Evolutionary conservation across 805 yeast species (phyloP).

Genomic region (Lipomyces sp.): DNA sequence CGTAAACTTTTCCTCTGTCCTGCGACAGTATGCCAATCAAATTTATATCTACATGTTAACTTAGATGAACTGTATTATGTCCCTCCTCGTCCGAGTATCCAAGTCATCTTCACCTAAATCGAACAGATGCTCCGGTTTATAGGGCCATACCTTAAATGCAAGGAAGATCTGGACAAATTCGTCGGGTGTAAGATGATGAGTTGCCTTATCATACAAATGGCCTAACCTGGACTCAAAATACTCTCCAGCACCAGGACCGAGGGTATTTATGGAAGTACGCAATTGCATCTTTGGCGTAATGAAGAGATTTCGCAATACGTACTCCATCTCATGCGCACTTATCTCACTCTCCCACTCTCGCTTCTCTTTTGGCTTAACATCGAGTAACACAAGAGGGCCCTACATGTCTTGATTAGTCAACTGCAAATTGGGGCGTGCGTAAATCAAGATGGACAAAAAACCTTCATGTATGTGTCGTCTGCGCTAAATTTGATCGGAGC

Average conservation of each 20-base stretch:
- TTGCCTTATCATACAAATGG: conserved; percentile 52
- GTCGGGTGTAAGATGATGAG: conserved; percentile 56
- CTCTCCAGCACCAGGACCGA: conserved; percentile 79
- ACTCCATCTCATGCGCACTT: conserved; percentile 64
- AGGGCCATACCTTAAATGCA: conserved; percentile 77
- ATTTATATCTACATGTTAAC: neutral
- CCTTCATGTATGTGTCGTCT: conserved; percentile 28
- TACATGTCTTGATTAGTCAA: neutral
- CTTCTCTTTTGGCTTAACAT: conserved; percentile 55
- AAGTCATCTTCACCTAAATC: conserved; percentile 49
- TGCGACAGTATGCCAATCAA: neutral
- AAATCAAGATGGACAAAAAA: neutral
- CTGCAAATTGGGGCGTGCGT: neutral
- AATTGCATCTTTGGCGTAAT: conserved; percentile 54
- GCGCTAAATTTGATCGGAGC: conserved; percentile 24
- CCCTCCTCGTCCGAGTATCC: conserved; percentile 2
- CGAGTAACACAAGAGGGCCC: conserved; percentile 55
- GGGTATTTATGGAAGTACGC: conserved; percentile 52
- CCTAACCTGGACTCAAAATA: conserved; percentile 44
- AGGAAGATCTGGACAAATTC: conserved; percentile 61
- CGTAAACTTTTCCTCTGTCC: neutral
- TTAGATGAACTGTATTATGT: neutral
- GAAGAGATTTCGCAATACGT: conserved; percentile 65
- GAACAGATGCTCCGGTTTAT: conserved; percentile 65
- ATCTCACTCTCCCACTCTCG: conserved; percentile 45